Percentiles rank a stretch among this genome's conserved stretches.
These are phyloP conservation scores for Musa schizocarpa DNA, from an alignment of 176 grass and related monocot genomes.

Conservation along the genomic window DNA sequence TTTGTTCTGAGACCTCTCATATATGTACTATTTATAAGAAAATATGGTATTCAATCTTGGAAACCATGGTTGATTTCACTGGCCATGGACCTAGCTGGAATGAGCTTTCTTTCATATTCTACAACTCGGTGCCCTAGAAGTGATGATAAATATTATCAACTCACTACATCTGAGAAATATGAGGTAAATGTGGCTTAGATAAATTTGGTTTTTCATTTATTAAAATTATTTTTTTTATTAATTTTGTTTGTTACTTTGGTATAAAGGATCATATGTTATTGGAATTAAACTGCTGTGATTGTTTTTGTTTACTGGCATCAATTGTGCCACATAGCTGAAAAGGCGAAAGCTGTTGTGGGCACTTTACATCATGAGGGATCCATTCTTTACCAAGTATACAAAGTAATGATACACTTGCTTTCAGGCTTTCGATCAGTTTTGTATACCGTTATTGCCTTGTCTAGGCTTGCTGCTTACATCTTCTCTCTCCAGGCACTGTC, in stretches of 20 bases:
- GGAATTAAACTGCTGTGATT: conserved; percentile 6
- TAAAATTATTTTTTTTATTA: background rate
- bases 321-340: conserved; percentile 50
- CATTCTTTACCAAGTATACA: conserved; percentile 80
- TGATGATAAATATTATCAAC: conserved; percentile 48
- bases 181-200: conserved; percentile 42
- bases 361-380: conserved; percentile 88
- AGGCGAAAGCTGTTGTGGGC: conserved; percentile 85
- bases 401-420: conserved; percentile 23
- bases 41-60: conserved; percentile 90
- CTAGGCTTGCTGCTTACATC: conserved; percentile 11
- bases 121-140: conserved; percentile 35
- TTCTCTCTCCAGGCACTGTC: conserved; percentile 47
- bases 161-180: conserved; percentile 65
- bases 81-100: conserved; percentile 62
- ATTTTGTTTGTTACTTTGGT: background rate
- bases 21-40: conserved; percentile 82
- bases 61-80: conserved; percentile 87
- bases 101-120: conserved; percentile 63
- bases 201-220: background rate
- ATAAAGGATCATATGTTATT: background rate
- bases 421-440: background rate
- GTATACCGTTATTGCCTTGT: background rate
- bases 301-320: conserved; percentile 12
- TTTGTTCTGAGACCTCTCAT: conserved; percentile 79